Conservation (phyloP, 768 basidiomycete species). For the Trametes cubensis region DNA sequence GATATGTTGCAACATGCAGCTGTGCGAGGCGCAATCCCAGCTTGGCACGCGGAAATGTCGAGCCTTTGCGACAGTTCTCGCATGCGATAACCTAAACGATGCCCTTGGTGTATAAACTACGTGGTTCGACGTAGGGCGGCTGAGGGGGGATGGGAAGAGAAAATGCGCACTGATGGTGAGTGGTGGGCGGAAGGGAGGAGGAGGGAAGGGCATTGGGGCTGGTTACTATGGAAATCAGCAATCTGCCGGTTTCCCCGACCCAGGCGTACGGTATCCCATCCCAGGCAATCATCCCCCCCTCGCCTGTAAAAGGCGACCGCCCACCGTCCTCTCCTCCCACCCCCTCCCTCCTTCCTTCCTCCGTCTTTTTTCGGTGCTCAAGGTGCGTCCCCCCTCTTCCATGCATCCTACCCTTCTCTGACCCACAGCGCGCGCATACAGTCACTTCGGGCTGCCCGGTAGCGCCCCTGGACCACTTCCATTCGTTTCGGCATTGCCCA, state of each 20-base stretch:
- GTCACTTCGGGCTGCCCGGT: slow-evolving; percentile 71
- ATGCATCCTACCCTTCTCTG: slow-evolving; percentile 9
- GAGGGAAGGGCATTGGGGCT: not conserved
- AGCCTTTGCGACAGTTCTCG: not conserved
- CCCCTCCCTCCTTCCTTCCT: slow-evolving; percentile 23
- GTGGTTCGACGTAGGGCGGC: not conserved
- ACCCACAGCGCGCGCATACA: slow-evolving; percentile 30
- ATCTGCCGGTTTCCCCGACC: slow-evolving; percentile 30
- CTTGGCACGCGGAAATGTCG: not conserved
- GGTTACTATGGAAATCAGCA: slow-evolving; percentile 26
- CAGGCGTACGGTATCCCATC: slow-evolving; percentile 19
- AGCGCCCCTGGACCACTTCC: slow-evolving; percentile 57
- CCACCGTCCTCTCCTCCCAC: slow-evolving; percentile 18
- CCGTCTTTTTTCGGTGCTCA: slow-evolving; percentile 28
- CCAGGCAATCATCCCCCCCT: slow-evolving; percentile 18
- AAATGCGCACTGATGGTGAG: not conserved
- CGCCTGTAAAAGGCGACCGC: slow-evolving; percentile 20
- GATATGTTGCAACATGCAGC: not conserved
- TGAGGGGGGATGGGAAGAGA: not conserved
- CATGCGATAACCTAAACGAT: not conserved
- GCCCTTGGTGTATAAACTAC: too few species aligned
- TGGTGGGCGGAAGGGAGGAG: not conserved
- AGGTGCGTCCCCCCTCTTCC: slow-evolving; percentile 13
- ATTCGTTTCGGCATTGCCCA: slow-evolving; percentile 27
- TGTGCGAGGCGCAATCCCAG: not conserved